Conservation (phyloP, 345 rosid species). For the Eucalyptus curtisii region DNA sequence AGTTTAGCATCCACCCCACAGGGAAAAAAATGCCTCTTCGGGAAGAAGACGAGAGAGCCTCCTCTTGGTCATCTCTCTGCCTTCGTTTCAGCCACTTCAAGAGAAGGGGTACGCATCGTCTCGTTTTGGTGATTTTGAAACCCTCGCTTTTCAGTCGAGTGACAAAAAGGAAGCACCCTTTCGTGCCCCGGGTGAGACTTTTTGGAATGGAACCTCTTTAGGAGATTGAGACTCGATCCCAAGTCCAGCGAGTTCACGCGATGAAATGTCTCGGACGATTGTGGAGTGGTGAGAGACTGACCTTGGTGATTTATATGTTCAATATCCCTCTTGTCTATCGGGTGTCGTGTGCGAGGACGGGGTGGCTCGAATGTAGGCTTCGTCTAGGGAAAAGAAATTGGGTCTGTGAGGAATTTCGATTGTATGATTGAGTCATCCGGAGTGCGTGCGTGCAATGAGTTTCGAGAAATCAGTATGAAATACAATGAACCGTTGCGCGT, state of each 20-base stretch:
- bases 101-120: not conserved
- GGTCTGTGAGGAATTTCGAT: not conserved
- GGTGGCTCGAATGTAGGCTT: not conserved
- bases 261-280: not conserved
- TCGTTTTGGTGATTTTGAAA: not conserved
- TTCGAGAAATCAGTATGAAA: not conserved
- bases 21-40: not conserved
- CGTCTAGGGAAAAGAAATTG: not conserved
- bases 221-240: not conserved
- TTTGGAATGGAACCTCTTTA: not conserved
- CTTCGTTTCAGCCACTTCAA: not conserved
- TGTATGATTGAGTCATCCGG: fast-evolving
- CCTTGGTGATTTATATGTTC: not conserved
- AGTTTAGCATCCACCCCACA: not conserved
- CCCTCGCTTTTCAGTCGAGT: not conserved
- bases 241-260: not conserved
- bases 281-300: not conserved
- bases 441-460: fast-evolving
- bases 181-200: not conserved
- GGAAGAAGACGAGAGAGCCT: not conserved
- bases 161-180: not conserved
- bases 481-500: no score
- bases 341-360: not conserved
- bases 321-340: not conserved
- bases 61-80: not conserved